Base-by-base conservation (phyloP, 129 eudicot species). In the Chrysanthemum seticuspe region DNA sequence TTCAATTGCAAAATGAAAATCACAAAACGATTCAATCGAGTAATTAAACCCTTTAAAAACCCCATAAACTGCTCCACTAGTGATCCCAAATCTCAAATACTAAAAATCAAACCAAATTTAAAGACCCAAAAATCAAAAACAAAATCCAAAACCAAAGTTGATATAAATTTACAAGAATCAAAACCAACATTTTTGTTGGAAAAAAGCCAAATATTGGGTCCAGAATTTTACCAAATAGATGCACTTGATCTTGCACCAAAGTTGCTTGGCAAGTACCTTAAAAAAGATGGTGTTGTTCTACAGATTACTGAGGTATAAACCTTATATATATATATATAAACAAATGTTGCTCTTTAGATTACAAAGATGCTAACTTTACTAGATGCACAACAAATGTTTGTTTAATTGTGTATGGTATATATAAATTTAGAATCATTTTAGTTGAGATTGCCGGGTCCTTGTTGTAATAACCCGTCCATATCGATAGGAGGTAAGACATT, bases 231-330 rank as follows among this genome's bases (percentile, higher is more conserved):
- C 83, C 87, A 83, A 79, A 80, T 91, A 52, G 99, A 95, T 69
- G 96, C 99, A 54, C 94, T 95, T 59, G 87, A 91, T 27, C 99
- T 95, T 59, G 99, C 99, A 65, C 97, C 99, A 1, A 86, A 70
- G 34, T 92, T 95, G 78, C 96, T 95, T 49, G 99, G 99, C 53
- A 95, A 95, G 87, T 87, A 81, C 31, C 91, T 95, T 50, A 71
- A 72, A 73, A 86, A 81, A 79, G 99, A 88, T 70, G 91, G 88
- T 14, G 99, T 95, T 59, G 83, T 91, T 85, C 99, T 95, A 63
- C 99, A 87, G 83, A 95, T 95, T 52, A 95, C 99, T 13, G 99
- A 95, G 96, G 98, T 93, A 65, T n/a, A n/a, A n/a, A n/a, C n/a
- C n/a, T n/a, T n/a, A n/a, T n/a, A n/a, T n/a, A n/a, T n/a, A 53